These are phyloP conservation scores for Diaporthe sp. DNA, from an alignment of 2,329 filamentous ascomycete species.

Conservation along the genomic window DNA sequence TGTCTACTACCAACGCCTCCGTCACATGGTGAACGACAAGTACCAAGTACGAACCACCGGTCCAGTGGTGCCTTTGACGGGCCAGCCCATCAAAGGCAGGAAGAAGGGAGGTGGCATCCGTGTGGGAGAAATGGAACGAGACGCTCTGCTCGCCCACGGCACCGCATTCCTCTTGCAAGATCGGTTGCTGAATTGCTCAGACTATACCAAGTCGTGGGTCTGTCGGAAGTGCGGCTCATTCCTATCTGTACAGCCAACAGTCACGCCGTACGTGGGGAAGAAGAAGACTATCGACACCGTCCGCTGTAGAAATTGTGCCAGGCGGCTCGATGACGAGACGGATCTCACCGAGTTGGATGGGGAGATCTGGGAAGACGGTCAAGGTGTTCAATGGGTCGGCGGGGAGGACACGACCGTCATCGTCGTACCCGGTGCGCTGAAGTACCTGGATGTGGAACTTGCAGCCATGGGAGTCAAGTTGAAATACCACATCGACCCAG, in stretches of 20 bases:
- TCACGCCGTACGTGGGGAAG: conserved; percentile 75
- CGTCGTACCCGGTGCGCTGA: conserved; percentile 91
- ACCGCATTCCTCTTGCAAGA: conserved; percentile 96
- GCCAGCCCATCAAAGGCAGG: conserved; percentile 96
- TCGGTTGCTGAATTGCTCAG: conserved; percentile 95
- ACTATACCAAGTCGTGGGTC: conserved; percentile 91
- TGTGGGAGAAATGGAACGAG: conserved; percentile 99
- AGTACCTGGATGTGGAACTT: conserved; percentile 94
- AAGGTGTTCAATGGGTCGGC: conserved; percentile 86
- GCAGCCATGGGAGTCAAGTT: conserved; percentile 97
- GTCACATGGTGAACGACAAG: conserved; percentile 99
- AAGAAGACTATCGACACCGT: conserved; percentile 78
- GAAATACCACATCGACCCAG: conserved; percentile 77
- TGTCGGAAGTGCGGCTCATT: conserved; percentile 93
- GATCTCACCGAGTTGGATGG: conserved; percentile 71
- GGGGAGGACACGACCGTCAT: conserved; percentile 93
- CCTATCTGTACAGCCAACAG: conserved; percentile 86
- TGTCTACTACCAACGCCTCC: conserved; percentile 97
- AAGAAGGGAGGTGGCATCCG: conserved; percentile 98
- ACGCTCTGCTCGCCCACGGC: conserved; percentile 93
- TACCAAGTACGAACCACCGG: conserved; percentile 98
- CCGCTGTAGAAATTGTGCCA: conserved; percentile 84
- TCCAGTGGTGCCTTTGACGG: conserved; percentile 89
- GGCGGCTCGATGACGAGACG: conserved; percentile 69
- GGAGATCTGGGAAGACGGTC: conserved; percentile 93